Evolutionary conservation across 2,329 filamentous ascomycete genomes (phyloP).

Genomic region (Coniella vitis): DNA sequence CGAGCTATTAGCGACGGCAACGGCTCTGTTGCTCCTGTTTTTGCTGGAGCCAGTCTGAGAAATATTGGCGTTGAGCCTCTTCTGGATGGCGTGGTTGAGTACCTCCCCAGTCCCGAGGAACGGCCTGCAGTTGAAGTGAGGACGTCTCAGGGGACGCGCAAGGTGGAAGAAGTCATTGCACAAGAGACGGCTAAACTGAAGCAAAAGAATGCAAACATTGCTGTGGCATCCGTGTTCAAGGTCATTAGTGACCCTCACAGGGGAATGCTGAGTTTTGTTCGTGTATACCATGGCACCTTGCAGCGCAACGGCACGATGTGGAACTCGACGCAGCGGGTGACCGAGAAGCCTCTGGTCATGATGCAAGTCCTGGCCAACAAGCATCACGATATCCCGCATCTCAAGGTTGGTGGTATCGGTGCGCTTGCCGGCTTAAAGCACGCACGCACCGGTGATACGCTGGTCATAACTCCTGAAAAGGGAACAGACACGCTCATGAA

Average conservation of each 20-base stretch:
- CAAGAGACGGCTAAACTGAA: slow-evolving; percentile 20
- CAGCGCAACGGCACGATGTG: slow-evolving; percentile 69
- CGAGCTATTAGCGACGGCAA: slow-evolving; percentile 61
- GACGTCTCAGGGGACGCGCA: slow-evolving; percentile 51
- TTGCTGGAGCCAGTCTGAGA: slow-evolving; percentile 85
- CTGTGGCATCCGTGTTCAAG: slow-evolving; percentile 76
- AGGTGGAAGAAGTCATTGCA: slow-evolving; percentile 33
- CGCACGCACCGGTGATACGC: slow-evolving; percentile 87
- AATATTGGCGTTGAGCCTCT: slow-evolving; percentile 93
- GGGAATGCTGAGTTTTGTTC: slow-evolving; percentile 83
- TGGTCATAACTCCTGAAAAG: slow-evolving; percentile 64
- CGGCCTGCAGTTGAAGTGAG: slow-evolving; percentile 73
- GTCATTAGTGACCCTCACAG: slow-evolving; percentile 82
- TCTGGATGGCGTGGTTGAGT: slow-evolving; percentile 79
- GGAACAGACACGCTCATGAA: slow-evolving; percentile 63
- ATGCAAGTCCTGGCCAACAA: slow-evolving; percentile 87
- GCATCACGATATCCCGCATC: slow-evolving; percentile 73
- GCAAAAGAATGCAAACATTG: slow-evolving; percentile 32
- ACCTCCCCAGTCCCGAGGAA: slow-evolving; percentile 77
- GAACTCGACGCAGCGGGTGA: slow-evolving; percentile 78
- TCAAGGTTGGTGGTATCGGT: slow-evolving; percentile 84
- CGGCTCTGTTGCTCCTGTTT: slow-evolving; percentile 74
- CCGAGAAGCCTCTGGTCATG: slow-evolving; percentile 73
- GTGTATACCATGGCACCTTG: slow-evolving; percentile 81
- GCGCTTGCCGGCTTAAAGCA: slow-evolving; percentile 86